Percentiles rank a stretch among this genome's conserved stretches.
Evolutionary conservation across 2,329 filamentous ascomycete genomes (phyloP).

Genomic region (Emmonsiellopsis sp.): DNA sequence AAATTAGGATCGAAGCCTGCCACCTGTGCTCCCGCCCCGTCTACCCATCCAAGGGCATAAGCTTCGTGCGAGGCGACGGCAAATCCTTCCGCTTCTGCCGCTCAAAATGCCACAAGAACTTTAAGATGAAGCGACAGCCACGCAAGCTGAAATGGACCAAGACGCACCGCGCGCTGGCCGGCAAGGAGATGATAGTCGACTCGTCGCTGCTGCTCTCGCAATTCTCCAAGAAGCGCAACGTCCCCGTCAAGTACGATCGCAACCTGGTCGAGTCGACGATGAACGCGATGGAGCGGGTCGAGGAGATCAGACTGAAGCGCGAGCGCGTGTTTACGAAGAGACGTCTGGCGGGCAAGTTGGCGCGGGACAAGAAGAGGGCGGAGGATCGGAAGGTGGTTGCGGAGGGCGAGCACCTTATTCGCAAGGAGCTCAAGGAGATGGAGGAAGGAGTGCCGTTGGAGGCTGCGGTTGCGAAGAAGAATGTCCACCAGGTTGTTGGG

Average conservation of each 20-base stretch:
- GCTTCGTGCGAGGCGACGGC: constrained; percentile 58
- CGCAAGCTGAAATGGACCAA: constrained; percentile 97
- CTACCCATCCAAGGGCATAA: constrained; percentile 58
- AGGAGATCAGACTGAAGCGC: constrained; percentile 71
- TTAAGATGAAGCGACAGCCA: constrained; percentile 98
- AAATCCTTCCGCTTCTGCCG: constrained; percentile 59
- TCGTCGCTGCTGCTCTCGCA: constrained; percentile 61
- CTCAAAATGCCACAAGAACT: constrained; percentile 62
- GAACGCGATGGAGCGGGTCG: constrained; percentile 82
- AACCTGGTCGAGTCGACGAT: constrained; percentile 80
- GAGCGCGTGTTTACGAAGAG: constrained; percentile 92
- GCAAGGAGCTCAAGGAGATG: constrained; percentile 53
- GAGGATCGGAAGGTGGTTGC: constrained; percentile 78
- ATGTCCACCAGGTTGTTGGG: constrained; percentile 27
- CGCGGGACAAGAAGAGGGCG: constrained; percentile 65
- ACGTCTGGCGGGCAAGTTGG: constrained; percentile 73
- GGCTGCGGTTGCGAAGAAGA: constrained; percentile 28
- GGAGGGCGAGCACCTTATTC: constrained; percentile 86
- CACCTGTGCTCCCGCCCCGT: constrained; percentile 62
- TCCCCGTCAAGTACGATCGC: constrained; percentile 91
- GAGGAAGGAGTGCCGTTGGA: constrained; percentile 32
- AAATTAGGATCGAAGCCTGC: constrained; percentile 48
- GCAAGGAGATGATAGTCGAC: constrained; percentile 89
- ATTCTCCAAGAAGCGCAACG: constrained; percentile 86
- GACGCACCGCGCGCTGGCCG: constrained; percentile 73